Evolutionary conservation across 2,329 filamentous ascomycete species (phyloP), one percentile per base, ranked within the genome.

Genomic region (Xylariaceae sp.): DNA sequence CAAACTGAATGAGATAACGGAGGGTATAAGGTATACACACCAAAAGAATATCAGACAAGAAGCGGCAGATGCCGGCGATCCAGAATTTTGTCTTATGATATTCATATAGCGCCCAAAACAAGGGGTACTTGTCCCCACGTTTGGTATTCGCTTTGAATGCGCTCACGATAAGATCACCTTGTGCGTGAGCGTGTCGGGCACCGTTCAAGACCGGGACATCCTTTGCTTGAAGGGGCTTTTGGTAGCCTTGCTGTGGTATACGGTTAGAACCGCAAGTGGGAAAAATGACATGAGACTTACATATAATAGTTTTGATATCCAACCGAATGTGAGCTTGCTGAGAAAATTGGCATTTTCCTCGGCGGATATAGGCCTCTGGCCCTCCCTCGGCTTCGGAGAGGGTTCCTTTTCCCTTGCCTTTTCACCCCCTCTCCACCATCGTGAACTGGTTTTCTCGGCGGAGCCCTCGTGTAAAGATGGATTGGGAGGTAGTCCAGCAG

Each of bases 171-270:
- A 72, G 81, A 4, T 67, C 64, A 8, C 84, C 79, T 59, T 94
- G 68, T 3, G 80, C 69, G 43, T 85, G 79, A 24, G 87, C 79
- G 11, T 79, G 77, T 43, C 90, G 76, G 43, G 85, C 69, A 0
- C 89, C 89, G 49, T 94, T 94, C 52, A 96, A 83, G 1, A 74
- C 68, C 82, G 87, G 95, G 42, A 96, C 81, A 61, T 96, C 90
- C 52, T 86, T 86, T 41, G 81, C 66, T 57, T 95, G 83, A 3
- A 96, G 74, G 1, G 82, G 79, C 15, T 90, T 81, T 56, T 86
- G 80, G 64, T 95, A 95, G 29, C 90, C 90, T 16, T 7, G 17
- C 41, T 43, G 31, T 18, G 18, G 33, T 9, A 15, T 6, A 29
- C 28, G 24, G 37, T 33, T 9, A 30, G 19, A 11, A 11, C 22